Conservation (phyloP, 1,284 basidiomycete species). For the Malassezia equina region DNA sequence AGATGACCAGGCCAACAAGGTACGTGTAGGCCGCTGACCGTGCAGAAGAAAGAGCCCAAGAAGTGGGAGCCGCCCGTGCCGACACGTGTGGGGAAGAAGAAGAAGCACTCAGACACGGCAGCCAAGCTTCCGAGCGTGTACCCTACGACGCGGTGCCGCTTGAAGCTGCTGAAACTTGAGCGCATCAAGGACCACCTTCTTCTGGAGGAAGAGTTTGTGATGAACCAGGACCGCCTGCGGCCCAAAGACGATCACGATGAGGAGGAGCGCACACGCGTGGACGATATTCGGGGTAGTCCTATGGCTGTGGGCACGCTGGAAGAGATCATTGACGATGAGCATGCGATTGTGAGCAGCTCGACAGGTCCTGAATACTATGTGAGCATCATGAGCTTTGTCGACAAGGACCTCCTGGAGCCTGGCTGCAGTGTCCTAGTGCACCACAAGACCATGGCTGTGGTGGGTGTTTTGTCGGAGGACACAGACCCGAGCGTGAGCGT, state of each 20-base stretch:
- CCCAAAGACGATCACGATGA: constrained; percentile 83
- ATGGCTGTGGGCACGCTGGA: constrained; percentile 96
- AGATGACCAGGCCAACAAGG: constrained; percentile 23
- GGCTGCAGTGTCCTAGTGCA: constrained; percentile 90
- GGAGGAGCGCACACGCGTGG: constrained; percentile 85
- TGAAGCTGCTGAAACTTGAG: constrained; percentile 90
- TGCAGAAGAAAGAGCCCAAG: constrained; percentile 59
- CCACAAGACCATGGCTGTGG: constrained; percentile 89
- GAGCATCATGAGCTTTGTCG: constrained; percentile 95
- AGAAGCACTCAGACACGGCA: constrained; percentile 77
- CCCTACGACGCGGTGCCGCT: constrained; percentile 87
- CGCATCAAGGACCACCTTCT: constrained; percentile 96
- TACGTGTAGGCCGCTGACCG: not conserved
- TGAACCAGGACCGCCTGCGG: constrained; percentile 67
- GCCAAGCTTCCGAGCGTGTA: constrained; percentile 86
- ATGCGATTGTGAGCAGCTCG: constrained; percentile 90
- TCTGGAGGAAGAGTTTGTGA: constrained; percentile 93
- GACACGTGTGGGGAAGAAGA: constrained; percentile 88
- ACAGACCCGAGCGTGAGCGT: constrained; percentile 95
- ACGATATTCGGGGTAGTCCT: constrained; percentile 85
- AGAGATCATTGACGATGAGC: constrained; percentile 99
- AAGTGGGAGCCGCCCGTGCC: constrained; percentile 99
- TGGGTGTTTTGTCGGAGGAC: constrained; percentile 92
- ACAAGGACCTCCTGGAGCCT: constrained; percentile 95
- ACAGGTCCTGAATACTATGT: constrained; percentile 97